These are phyloP conservation scores for Apodospora peruviana DNA, from an alignment of 495 filamentous ascomycete species.

Conservation along the genomic window DNA sequence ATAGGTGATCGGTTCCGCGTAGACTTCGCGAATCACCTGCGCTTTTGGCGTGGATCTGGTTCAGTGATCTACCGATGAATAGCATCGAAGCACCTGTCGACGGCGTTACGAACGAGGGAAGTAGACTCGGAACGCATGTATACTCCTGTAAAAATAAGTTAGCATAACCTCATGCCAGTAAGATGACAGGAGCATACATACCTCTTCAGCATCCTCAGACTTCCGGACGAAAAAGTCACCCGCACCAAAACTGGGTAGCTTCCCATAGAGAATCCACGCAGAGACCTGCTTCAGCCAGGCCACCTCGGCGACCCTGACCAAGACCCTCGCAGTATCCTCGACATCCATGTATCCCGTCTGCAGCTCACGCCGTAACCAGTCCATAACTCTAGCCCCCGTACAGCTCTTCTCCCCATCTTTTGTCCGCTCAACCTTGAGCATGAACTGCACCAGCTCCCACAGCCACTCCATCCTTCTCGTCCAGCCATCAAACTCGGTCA, in stretches of 20 bases:
- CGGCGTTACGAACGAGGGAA: conserved; percentile 73
- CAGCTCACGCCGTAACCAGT: conserved; percentile 64
- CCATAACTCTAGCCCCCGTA: conserved; percentile 64
- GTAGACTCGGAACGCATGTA: conserved; percentile 38
- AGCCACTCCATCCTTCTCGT: conserved; percentile 79
- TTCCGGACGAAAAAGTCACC: conserved; percentile 75
- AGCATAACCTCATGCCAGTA: neutral
- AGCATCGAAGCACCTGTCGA: conserved; percentile 76
- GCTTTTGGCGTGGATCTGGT: conserved; percentile 60
- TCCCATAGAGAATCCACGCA: conserved; percentile 85
- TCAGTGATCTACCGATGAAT: conserved; percentile 85
- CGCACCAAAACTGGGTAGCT: conserved; percentile 64
- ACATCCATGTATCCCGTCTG: conserved; percentile 89
- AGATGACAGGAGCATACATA: conserved; percentile 2
- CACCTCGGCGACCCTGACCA: conserved; percentile 73
- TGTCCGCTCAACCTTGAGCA: conserved; percentile 35
- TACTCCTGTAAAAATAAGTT: conserved; percentile 22
- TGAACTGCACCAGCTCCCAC: conserved; percentile 62
- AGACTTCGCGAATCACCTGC: conserved; percentile 49
- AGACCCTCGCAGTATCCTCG: conserved; percentile 61
- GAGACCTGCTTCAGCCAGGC: conserved; percentile 88
- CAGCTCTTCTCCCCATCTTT: conserved; percentile 5
- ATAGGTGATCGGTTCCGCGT: conserved; percentile 55
- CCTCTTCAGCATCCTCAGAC: conserved; percentile 26
- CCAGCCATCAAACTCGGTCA: conserved; percentile 81